Evolutionary conservation across 1,284 basidiomycete species (phyloP), one percentile per base, ranked within the genome.

Genomic region (Rhizoctonia solani): DNA sequence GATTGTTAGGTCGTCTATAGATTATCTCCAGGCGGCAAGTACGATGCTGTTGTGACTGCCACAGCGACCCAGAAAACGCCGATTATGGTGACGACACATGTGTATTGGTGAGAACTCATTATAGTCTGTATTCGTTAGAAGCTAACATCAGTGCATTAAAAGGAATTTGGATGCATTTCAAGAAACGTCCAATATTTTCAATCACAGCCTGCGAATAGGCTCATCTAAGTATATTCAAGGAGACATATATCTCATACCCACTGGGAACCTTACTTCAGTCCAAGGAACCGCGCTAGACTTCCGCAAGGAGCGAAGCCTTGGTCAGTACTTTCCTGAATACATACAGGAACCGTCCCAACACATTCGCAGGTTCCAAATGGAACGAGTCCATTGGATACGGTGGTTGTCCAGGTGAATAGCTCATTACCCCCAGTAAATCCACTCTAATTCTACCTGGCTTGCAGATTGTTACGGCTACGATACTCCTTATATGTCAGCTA

Each of bases 161-260:
- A 85, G 82, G 83, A 85, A 86, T 71, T 76, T 86, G 19, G 83
- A 85, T 69, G 83, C 81, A 2, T 85, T 83, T 75, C 78, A 82
- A 71, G 76, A 79, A 68, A 74, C 78, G 19, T 77, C 76, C 47
- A 76, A 81, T 34, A 75, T 83, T 23, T 77, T 84, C 8, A 73
- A 77, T 6, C 82, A 84, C 69, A 71, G 74, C 53, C 74, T 76
- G 4, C 77, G 79, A 65, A 76, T 81, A 69, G 71, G 75, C 53
- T 72, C 80, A 1, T 79, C 78, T 6, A 76, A 75, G 46, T 76
- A 81, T 47, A 78, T 84, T 34, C 76, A 75, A 5, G 81, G 79
- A 3, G 81, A 85, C 69, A 74, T 77, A 0, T 8, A 39, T 39
- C 37, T 8, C 16, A 81, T 83, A 66, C 82, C 82, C 0, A 81